Base-by-base conservation (phyloP, 306 rosid species). In the Canavalia ensiformis region DNA sequence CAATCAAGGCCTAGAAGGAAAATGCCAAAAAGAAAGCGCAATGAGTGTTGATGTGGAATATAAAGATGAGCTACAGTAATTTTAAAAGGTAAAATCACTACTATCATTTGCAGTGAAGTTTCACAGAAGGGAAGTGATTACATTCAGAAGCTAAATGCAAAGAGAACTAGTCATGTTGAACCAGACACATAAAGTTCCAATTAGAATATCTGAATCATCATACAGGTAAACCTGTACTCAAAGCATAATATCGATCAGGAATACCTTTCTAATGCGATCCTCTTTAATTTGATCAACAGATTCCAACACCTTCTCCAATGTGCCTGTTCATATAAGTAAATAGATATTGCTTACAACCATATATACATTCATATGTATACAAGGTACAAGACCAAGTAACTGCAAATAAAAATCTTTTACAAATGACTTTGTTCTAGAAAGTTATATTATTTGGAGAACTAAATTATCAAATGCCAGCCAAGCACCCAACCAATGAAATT, bases 261-360 rank as follows among this genome's bases (percentile, higher is more conserved):
- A 56, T 90, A 92, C 99, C 96, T 86, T 87, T 90, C 77, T 91
- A 68, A 95, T 87, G 79, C 97, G 97, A n/a, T 78, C 98, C 86
- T 91, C 93, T 79, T 84, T 84, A 18, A 93, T 78, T 86, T 95
- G 94, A 85, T 95, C 96, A 9, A 91, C 92, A 79, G 89, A 87
- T 75, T 83, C 89, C 89, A 95, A 84, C 87, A 95, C 79, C 85
- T 84, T 93, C 83, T 95, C 99, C 85, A 95, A 79, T 18, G 97
- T 81, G 79, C 94, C 97, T 91, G 88, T 49, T 49, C 66, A 85
- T 59, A 74, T 35, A 82, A 68, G 45, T 58, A 52, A 78, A 75
- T 65, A 78, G 58, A 57, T 47, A 78, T 68, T 50, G 59, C 54
- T 80, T 59, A 83, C 69, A 59, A 68, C 44, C 68, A 50, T 25